A percentile compares a stretch with the other conserved stretches of the same genome.
Conservation (phyloP, 495 filamentous ascomycete species). For the Annulohypoxylon maeteangense region DNA sequence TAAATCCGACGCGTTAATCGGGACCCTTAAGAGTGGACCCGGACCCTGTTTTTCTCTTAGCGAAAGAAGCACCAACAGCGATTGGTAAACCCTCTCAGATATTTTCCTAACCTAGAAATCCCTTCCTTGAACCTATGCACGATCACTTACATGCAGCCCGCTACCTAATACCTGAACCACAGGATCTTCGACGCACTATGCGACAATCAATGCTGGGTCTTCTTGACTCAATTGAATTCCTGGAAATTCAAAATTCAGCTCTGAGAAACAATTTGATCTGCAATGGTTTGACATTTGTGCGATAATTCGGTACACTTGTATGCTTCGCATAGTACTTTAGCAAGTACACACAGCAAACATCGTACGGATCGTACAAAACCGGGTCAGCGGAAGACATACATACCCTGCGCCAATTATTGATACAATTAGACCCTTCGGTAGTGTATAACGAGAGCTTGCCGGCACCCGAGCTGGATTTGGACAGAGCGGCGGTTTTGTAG, state of each 20-base stretch:
- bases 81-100: constrained; percentile 30
- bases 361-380: constrained; percentile 19
- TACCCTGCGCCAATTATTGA: constrained; percentile 6
- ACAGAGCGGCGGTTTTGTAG: constrained; percentile 18
- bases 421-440: constrained; percentile 12
- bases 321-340: background rate
- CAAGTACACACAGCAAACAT: constrained; percentile 15
- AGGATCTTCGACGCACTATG: constrained; percentile 25
- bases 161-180: background rate
- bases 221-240: background rate
- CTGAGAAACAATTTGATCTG: background rate
- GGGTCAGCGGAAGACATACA: constrained; percentile 29
- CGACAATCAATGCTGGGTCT: constrained; percentile 15
- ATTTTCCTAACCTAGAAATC: constrained; percentile 29
- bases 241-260: constrained; percentile 1
- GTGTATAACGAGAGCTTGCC: constrained; percentile 7
- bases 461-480: constrained; percentile 10
- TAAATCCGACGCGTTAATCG: constrained; percentile 33
- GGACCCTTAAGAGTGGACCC: constrained; percentile 4
- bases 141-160: constrained; percentile 29
- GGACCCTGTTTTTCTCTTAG: constrained; percentile 14
- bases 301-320: background rate
- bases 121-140: constrained; percentile 20
- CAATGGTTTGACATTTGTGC: background rate
- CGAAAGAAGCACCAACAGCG: background rate